Evolutionary conservation across 495 filamentous ascomycete genomes (phyloP).

Genomic region (Melanomma pulvis-pyrius): DNA sequence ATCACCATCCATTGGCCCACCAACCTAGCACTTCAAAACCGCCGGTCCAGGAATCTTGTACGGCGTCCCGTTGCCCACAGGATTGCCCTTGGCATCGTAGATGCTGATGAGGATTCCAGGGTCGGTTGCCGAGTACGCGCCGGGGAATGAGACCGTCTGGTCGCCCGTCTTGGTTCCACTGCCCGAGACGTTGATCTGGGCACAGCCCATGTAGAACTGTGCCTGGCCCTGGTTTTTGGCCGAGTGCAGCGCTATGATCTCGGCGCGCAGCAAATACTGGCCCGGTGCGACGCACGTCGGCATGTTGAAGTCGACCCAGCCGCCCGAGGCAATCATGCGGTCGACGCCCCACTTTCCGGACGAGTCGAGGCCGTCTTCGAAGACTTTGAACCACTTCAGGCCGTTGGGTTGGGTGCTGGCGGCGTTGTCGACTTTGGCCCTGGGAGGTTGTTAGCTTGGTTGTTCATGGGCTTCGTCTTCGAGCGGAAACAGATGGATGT

Average conservation of each 20-base stretch:
- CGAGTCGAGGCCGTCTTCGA: conserved; percentile 33
- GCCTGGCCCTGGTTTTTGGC: conserved; percentile 23
- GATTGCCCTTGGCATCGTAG: conserved; percentile 53
- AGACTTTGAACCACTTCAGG: conserved; percentile 39
- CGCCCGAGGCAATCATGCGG: conserved; percentile 28
- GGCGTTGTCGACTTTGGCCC: conserved; percentile 38
- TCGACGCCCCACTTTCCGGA: conserved; percentile 37
- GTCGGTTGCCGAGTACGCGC: conserved; percentile 55
- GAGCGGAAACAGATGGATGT: not conserved
- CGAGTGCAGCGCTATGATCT: conserved; percentile 39
- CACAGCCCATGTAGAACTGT: conserved; percentile 49
- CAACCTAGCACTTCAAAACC: conserved; percentile 28
- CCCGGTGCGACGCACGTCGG: conserved; percentile 33
- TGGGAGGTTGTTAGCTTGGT: conserved; percentile 10
- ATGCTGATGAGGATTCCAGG: conserved; percentile 59
- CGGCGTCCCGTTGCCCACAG: conserved; percentile 30
- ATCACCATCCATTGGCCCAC: not conserved
- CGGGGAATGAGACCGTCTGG: conserved; percentile 58
- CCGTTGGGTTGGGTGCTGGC: conserved; percentile 17
- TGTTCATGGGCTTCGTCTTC: not conserved
- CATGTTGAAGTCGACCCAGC: conserved; percentile 34
- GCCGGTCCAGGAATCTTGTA: conserved; percentile 36
- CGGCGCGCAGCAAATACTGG: conserved; percentile 34
- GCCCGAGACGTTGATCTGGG: conserved; percentile 58
- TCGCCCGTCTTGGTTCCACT: conserved; percentile 50